Percentiles rank a stretch among this genome's conserved stretches.
phyloP scores from a whole-genome alignment of 495 filamentous ascomycete genomes.

The Penicillium odoratum region DNA sequence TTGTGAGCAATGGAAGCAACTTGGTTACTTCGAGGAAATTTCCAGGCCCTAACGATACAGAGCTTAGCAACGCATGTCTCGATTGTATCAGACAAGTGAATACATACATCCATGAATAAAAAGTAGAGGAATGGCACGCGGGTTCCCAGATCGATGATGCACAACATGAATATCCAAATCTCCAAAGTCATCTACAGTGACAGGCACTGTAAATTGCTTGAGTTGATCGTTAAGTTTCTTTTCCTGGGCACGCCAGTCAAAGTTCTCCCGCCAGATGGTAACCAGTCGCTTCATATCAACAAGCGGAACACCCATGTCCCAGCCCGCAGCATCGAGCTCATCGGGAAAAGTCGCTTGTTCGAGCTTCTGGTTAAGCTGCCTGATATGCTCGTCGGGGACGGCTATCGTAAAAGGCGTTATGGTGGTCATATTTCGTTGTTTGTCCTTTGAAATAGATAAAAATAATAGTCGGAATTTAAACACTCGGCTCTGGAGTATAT shows the following conservation, averaged over 20 bases:
- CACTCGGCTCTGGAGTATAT: not conserved
- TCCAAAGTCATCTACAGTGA: constrained; percentile 39
- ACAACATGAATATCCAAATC: constrained; percentile 48
- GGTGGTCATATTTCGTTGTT: constrained; percentile 10
- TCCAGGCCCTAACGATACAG: constrained; percentile 55
- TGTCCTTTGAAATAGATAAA: not conserved
- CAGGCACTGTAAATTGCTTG: constrained; percentile 36
- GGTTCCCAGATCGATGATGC: constrained; percentile 53
- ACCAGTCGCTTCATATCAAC: constrained; percentile 47
- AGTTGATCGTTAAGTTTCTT: constrained; percentile 41
- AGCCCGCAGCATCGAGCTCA: constrained; percentile 44
- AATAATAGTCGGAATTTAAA: not conserved
- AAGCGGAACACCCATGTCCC: constrained; percentile 52
- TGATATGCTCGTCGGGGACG: constrained; percentile 40
- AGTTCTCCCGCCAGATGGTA: constrained; percentile 46
- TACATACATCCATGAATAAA: constrained; percentile 60
- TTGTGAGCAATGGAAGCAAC: constrained; percentile 57
- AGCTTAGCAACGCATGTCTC: not conserved
- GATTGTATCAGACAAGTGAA: not conserved
- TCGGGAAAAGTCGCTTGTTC: constrained; percentile 43
- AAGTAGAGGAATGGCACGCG: constrained; percentile 57
- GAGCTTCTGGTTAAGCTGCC: constrained; percentile 43
- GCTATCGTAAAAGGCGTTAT: constrained; percentile 39
- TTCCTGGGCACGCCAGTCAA: constrained; percentile 50
- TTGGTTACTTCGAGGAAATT: constrained; percentile 67